Evolutionary conservation across 2,329 filamentous ascomycete genomes (phyloP), one percentile per base, ranked within the genome.

Genomic region (Aspergillus awamori): DNA sequence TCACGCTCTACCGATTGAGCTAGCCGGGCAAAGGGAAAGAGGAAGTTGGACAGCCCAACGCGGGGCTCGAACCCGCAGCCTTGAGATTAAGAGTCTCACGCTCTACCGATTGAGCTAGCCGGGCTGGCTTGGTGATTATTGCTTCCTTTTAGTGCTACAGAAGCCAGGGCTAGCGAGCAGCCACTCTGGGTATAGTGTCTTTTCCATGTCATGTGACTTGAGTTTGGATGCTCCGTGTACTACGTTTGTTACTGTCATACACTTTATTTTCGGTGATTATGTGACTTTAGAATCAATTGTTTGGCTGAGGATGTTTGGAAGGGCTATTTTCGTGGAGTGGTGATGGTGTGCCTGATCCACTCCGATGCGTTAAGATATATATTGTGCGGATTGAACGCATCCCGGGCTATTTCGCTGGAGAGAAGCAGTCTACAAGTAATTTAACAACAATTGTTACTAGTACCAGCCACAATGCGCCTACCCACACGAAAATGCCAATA

Each of bases 61-160:
- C 71, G 74, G 74, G 74, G 74, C 70, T 77, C 73, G 74, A 77
- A 77, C 74, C 74, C 74, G 72, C 74, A 76, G 66, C 71, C 70
- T 73, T 74, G 72, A 72, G 74, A 73, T 74, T 79, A 81, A 80
- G 77, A 81, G 77, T 77, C 79, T 79, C 79, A 81, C 74, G 76
- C 75, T 77, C 74, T 81, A 79, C 72, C 79, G 77, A 81, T 81
- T 81, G 79, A 81, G 79, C 79, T 80, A 80, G 76, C 77, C 78
- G 74, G 74, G 79, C 79, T 61, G 60, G 58, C 62, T 64, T 68
- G 53, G 39, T 55, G 53, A 24, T 5, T 2, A 3, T 0, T 3
- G 11, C 6, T 15, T 4, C 1, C 0, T 28, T 49, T 49, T 28
- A 24, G 28, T 26, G 7, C 4, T 8, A 22, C 20, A 45, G 10